Evolutionary conservation across 148 eudicot genomes (phyloP).

Genomic region (Cornus controversa): DNA sequence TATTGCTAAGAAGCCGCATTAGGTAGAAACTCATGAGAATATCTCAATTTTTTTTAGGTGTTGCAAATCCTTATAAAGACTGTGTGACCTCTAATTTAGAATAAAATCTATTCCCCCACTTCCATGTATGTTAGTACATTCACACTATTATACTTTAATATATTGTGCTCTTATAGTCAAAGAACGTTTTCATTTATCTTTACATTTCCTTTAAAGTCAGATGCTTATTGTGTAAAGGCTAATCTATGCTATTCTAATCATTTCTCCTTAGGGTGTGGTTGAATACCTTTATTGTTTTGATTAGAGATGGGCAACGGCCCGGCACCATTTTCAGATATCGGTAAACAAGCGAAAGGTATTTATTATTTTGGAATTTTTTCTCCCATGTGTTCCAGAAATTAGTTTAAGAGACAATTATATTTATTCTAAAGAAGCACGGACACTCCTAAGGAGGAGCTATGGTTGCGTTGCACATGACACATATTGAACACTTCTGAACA

Average conservation of each 20-base stretch:
- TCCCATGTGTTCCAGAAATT: not conserved
- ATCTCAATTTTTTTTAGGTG: no score
- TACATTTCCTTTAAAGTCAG: not conserved
- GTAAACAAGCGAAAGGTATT: slow-evolving; percentile 51
- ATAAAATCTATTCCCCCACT: not conserved
- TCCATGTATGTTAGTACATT: not conserved
- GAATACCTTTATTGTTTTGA: not conserved
- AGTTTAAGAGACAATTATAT: not conserved
- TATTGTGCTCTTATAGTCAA: not conserved
- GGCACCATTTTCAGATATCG: slow-evolving; percentile 56
- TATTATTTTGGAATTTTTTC: not conserved
- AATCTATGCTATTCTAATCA: not conserved
- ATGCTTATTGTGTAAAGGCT: not conserved
- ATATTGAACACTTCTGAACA: not conserved
- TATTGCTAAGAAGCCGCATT: not conserved
- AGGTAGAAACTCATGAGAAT: no score
- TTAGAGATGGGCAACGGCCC: slow-evolving; percentile 52
- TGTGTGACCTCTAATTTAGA: no score
- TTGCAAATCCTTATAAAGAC: not conserved
- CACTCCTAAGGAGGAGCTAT: no score
- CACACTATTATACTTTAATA: not conserved
- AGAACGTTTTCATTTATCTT: not conserved
- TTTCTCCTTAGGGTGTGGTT: slow-evolving; percentile 11
- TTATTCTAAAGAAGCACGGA: not conserved
- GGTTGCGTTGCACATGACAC: no score